Base-by-base conservation (phyloP, 106 monocot genomes). In the Dendrobium catenatum region DNA sequence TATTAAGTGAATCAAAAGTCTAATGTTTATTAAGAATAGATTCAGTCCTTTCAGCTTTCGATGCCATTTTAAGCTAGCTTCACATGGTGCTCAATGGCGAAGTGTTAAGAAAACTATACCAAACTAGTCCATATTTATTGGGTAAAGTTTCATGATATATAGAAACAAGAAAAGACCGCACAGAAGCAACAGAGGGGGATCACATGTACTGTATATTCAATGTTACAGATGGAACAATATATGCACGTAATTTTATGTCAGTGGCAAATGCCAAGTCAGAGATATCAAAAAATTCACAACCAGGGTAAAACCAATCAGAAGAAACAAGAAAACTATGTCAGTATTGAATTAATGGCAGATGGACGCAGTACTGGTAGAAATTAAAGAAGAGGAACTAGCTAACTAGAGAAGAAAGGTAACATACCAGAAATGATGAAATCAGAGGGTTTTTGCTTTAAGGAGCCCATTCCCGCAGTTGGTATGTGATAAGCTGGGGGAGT, bases 231-330 rank as follows among this genome's bases (percentile, higher is more conserved):
- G n/a, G 64, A 66, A 66, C 64, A 66, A 51, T 51, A 51, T 51
- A 7, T 66, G 64, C 72, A 72, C 72, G 72, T 40, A 29, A 72
- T 72, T 72, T 72, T 72, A 72, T 72, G 72, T 72, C 72, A 33
- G 29, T 37, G 15, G 72, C 33, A 9, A 37, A 33, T 2, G 37
- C 72, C 4, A 72, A 27, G 64, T 66, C 64, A 66, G 64, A 66
- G n/a, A 22, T 26, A 66, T 26, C n/a, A 66, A n/a, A 66, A 64
- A 64, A 22, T 64, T 24, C 64, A 51, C 33, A 27, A 70, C 27
- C 68, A 70, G 27, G 33, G 33, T 29, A 31, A 33, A 70, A 29
- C 26, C 68, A 70, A 68, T 11, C 7, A 31, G 68, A 31, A 31
- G 31, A 68, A 33, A 68, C 68, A 68, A 68, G 68, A 31, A 68